Base-by-base conservation (phyloP, 345 rosid species). In the Schrenkiella parvula region DNA sequence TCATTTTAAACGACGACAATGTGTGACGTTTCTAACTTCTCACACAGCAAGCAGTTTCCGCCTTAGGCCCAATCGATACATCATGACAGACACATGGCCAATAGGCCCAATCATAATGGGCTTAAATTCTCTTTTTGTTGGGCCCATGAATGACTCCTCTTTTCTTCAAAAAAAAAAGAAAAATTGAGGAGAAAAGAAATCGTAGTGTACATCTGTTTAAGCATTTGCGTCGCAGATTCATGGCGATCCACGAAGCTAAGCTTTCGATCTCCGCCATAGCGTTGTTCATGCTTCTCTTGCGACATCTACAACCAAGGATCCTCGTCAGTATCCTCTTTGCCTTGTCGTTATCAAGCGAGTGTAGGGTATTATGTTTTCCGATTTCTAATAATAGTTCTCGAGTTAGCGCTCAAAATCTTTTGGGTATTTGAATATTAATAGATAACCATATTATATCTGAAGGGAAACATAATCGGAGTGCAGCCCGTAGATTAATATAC, bases 261-360 rank as follows among this genome's bases (percentile, higher is more conserved):
- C 42, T 82, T 1, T 26, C 81, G 52, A 62, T 80, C 68, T 28
- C 79, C 25, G 73, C 74, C 15, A 37, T 83, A 54, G 48, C 81
- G 44, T 59, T 74, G 25, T 71, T 87, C 52, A 54, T 80, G 47
- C 71, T 87, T 64, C 21, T 86, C 0, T 84, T 89, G 0, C 70
- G 96, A 93, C 66, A 79, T 90, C 82, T 88, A 90, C 80, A 93
- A 90, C 47, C 97, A 88, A 72, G 90, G 98, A 78, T 82, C 87
- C 58, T 82, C 92, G 93, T 90, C 60, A 80, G 91, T 80, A 9
- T 6, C 34, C 34, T 31, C 34, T 31, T 31, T n/a, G n/a, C n/a
- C n/a, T n/a, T n/a, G n/a, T n/a, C n/a, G n/a, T n/a, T n/a, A n/a
- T n/a, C n/a, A n/a, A n/a, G n/a, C n/a, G n/a, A n/a, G n/a, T n/a